A percentile compares a stretch with the other conserved stretches of the same genome.
Evolutionary conservation across 306 rosid genomes (phyloP).

Genomic region (Vigna nakashimae): DNA sequence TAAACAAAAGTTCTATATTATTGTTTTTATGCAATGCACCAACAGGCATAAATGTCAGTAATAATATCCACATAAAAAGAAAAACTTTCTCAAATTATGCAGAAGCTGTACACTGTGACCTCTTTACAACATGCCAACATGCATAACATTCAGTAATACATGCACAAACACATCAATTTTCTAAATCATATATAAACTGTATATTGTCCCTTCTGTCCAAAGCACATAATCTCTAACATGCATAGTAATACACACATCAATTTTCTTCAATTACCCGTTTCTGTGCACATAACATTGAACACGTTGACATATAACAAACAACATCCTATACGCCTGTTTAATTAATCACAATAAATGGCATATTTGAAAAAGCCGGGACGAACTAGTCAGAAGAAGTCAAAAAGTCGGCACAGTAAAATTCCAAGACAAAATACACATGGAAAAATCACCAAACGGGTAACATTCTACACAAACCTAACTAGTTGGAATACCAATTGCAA

Average conservation of each 20-base stretch:
- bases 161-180: neutral
- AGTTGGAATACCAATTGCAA: conserved; percentile 26
- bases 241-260: neutral
- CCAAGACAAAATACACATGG: conserved; percentile 1
- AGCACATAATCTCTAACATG: neutral
- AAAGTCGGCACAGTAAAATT: conserved; percentile 12
- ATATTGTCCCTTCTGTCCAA: neutral
- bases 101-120: neutral
- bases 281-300: neutral
- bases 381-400: conserved; percentile 43
- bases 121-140: neutral
- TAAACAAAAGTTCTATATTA: neutral
- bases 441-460: neutral
- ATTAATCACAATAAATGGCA: neutral
- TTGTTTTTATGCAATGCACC: neutral
- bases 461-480: conserved; percentile 22
- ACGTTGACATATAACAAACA: neutral
- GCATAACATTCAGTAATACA: neutral
- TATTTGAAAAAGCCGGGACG: neutral
- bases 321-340: neutral
- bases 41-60: neutral
- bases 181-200: neutral
- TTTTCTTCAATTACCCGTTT: neutral
- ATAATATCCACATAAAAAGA: neutral
- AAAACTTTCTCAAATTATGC: neutral